phyloP scores from a whole-genome alignment of 257 asterid species.

The Solanum corneliomulleri region DNA sequence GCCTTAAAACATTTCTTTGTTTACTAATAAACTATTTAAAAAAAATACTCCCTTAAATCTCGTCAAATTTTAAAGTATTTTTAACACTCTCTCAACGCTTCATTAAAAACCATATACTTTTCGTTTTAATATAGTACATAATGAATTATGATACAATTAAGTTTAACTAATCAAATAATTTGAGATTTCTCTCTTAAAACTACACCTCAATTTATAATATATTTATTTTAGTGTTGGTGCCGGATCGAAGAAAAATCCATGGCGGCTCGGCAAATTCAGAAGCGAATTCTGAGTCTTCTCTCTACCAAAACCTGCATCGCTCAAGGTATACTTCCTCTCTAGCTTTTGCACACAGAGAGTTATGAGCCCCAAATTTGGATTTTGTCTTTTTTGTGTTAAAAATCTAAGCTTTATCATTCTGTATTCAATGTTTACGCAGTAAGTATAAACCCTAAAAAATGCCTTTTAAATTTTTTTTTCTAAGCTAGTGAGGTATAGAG shows the following conservation, averaged over 20 bases:
- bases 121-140: too few relatives aligned
- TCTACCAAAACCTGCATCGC: slow-evolving; percentile 14
- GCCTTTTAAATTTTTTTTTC: neutral
- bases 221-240: neutral
- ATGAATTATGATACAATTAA: too few relatives aligned
- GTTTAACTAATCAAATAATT: too few relatives aligned
- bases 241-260: slow-evolving; percentile 3
- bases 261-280: slow-evolving; percentile 44
- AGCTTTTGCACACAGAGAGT: neutral
- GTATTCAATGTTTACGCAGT: neutral
- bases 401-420: neutral
- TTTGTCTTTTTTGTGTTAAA: neutral
- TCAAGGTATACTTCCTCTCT: slow-evolving; percentile 20
- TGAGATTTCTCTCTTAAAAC: too few relatives aligned
- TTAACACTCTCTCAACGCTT: too few relatives aligned
- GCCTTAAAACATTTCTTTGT: too few relatives aligned
- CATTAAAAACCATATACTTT: neutral
- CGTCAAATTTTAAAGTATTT: too few relatives aligned
- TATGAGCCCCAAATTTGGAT: neutral
- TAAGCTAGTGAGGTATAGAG: neutral
- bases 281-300: slow-evolving; percentile 31
- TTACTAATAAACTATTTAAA: too few relatives aligned
- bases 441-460: neutral
- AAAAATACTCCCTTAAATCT: too few relatives aligned
- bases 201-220: too few relatives aligned